Percentiles rank a stretch among this genome's conserved stretches.
phyloP scores from a whole-genome alignment of 371 early-diverging fungal genomes.

The Chytridium lagenaria region DNA sequence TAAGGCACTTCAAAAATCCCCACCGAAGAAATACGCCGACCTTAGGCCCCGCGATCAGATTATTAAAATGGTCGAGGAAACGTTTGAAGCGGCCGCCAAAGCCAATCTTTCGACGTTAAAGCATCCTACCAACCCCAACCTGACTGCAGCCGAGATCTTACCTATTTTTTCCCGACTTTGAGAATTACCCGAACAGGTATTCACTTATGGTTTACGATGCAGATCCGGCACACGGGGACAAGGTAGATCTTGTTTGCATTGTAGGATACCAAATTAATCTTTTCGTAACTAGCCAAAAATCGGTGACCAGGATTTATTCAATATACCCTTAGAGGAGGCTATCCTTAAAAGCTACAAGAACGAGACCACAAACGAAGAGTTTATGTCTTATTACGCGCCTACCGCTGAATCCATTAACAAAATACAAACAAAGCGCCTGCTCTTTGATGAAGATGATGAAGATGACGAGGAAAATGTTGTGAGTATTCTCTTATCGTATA shows the following conservation, averaged over 20 bases:
- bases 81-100: constrained; percentile 67
- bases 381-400: constrained; percentile 42
- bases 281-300: background rate
- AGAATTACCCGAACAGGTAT: constrained; percentile 70
- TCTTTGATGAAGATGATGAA: constrained; percentile 21
- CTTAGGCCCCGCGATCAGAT: constrained; percentile 64
- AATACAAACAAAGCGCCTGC: constrained; percentile 21
- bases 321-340: constrained; percentile 35
- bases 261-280: background rate
- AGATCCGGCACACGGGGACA: constrained; percentile 62
- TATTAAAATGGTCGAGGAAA: constrained; percentile 68
- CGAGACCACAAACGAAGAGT: constrained; percentile 23
- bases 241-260: background rate
- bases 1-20: constrained; percentile 2
- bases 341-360: constrained; percentile 35
- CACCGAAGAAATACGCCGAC: constrained; percentile 16
- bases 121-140: constrained; percentile 75
- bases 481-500: background rate
- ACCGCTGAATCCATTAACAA: constrained; percentile 22
- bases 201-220: constrained; percentile 72
- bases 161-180: constrained; percentile 81
- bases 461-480: constrained; percentile 22
- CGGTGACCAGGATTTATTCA: background rate
- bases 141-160: constrained; percentile 74
- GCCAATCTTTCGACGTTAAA: constrained; percentile 56